A percentile compares a stretch with the other conserved stretches of the same genome.
Conservation (phyloP, 768 basidiomycete genomes). For the Hortiboletus campestris region DNA sequence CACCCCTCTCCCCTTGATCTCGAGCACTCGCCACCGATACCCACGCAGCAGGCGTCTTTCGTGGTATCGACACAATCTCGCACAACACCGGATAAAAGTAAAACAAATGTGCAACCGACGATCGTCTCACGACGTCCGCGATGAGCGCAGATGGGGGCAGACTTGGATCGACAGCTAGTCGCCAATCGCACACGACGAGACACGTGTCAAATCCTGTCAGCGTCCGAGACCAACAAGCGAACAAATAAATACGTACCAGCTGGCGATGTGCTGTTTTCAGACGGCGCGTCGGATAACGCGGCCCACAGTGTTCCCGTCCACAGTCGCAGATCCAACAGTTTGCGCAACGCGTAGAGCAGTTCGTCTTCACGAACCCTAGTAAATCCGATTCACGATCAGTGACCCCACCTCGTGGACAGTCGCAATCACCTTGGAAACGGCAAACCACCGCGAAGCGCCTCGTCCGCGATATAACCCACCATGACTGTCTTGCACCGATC, state of each 20-base stretch:
- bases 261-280: slow-evolving; percentile 49
- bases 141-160: slow-evolving; percentile 55
- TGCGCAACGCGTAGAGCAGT: slow-evolving; percentile 76
- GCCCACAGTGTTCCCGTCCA: slow-evolving; percentile 80
- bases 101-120: slow-evolving; percentile 81
- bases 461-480: slow-evolving; percentile 78
- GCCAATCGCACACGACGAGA: neutral
- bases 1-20: slow-evolving; percentile 9
- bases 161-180: slow-evolving; percentile 40
- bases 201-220: neutral
- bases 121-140: slow-evolving; percentile 70
- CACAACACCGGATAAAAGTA: slow-evolving; percentile 80
- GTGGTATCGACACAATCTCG: slow-evolving; percentile 72
- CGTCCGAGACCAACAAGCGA: neutral
- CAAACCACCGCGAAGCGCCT: slow-evolving; percentile 76
- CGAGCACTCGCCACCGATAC: slow-evolving; percentile 29
- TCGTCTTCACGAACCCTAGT: slow-evolving; percentile 84
- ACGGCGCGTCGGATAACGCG: slow-evolving; percentile 64
- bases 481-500: slow-evolving; percentile 72
- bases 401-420: neutral
- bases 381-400: neutral
- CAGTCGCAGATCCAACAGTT: slow-evolving; percentile 68
- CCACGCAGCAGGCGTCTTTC: slow-evolving; percentile 69
- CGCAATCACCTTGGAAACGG: slow-evolving; percentile 77
- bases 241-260: slow-evolving; percentile 47